These are phyloP conservation scores for Alternaria panax DNA, from an alignment of 2,329 filamentous ascomycete genomes.

Conservation along the genomic window DNA sequence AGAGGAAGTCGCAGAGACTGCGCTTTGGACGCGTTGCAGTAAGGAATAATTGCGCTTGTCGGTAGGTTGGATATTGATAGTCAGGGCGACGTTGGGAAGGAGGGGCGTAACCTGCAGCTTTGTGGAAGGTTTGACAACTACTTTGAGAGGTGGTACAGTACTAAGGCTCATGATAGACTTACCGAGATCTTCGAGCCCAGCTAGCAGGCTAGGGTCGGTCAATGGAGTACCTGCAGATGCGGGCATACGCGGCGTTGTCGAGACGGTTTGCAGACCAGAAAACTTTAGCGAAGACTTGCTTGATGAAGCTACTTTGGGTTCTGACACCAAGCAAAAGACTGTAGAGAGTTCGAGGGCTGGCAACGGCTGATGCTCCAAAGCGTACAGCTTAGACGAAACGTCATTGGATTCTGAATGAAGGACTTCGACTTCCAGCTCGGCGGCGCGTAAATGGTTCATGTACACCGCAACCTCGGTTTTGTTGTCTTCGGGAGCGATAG, in stretches of 20 bases:
- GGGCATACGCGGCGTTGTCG: neutral
- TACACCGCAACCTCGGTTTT: neutral
- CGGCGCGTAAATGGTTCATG: neutral
- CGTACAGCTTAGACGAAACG: neutral
- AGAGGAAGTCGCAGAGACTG: constrained; percentile 7
- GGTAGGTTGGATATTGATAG: constrained; percentile 16
- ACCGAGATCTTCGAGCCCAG: neutral
- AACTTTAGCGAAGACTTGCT: neutral
- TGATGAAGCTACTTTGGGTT: neutral
- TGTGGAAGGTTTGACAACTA: neutral
- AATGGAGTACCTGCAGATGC: neutral
- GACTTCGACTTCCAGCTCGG: neutral
- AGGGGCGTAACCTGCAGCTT: neutral
- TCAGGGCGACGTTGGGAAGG: constrained; percentile 10
- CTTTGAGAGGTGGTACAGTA: neutral
- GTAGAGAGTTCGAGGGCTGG: neutral
- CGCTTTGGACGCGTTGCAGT: constrained; percentile 14
- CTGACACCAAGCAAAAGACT: neutral
- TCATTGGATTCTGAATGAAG: neutral
- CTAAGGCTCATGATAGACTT: neutral
- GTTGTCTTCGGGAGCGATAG: neutral
- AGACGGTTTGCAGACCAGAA: neutral
- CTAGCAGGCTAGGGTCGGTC: neutral
- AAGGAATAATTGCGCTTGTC: constrained; percentile 12
- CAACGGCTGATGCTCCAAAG: neutral